phyloP scores from a whole-genome alignment of 108 stramenopile species.

The Bacterosira constricta region DNA sequence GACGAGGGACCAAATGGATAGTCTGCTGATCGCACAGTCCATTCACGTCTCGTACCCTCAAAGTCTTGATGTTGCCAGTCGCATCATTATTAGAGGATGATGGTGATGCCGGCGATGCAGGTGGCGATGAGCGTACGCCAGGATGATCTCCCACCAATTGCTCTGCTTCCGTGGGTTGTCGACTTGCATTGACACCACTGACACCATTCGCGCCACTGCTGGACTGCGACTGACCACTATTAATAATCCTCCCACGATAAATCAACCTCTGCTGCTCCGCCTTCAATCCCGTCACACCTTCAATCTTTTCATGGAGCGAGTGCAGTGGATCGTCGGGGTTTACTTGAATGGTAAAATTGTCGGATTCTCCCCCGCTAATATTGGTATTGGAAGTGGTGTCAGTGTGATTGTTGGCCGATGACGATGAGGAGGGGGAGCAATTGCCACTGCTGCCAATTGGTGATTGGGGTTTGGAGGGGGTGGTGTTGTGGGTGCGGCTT shows the following conservation, averaged over 20 bases:
- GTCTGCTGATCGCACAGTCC: slow-evolving; percentile 86
- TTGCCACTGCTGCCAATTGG: neutral
- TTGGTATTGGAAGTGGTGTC: too few relatives aligned
- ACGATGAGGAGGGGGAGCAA: neutral
- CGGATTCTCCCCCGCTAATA: too few relatives aligned
- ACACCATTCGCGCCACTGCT: neutral
- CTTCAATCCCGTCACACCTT: slow-evolving; percentile 71
- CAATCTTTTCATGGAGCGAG: slow-evolving; percentile 57
- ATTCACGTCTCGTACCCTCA: slow-evolving; percentile 63
- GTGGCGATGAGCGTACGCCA: too few relatives aligned
- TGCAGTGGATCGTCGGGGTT: slow-evolving; percentile 66
- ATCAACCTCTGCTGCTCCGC: slow-evolving; percentile 76
- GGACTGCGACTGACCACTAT: neutral
- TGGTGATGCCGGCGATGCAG: too few relatives aligned
- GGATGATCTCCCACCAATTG: neutral
- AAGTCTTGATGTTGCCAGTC: slow-evolving; percentile 7
- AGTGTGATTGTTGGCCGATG: neutral
- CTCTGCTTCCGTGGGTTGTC: neutral
- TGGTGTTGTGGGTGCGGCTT: neutral
- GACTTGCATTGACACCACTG: neutral
- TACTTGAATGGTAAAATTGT: slow-evolving; percentile 63
- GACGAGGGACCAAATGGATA: slow-evolving; percentile 81
- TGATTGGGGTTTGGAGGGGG: neutral
- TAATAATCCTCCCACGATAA: slow-evolving; percentile 82
- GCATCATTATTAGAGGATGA: neutral